Conservation (phyloP, 2,329 filamentous ascomycete genomes). For the Cladosporium velox region DNA sequence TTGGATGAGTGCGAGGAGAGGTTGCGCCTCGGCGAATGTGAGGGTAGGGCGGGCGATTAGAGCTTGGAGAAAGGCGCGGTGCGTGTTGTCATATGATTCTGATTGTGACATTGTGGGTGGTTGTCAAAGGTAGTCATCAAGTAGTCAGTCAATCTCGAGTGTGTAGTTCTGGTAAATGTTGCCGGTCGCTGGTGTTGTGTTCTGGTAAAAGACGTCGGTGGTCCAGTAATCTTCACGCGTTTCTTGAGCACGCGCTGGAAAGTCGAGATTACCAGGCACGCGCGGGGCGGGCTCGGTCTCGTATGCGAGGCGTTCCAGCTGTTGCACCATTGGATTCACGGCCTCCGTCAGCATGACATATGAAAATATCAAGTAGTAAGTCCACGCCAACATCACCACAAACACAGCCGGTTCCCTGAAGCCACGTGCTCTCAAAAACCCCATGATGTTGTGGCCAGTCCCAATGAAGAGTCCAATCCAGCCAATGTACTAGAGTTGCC, state of each 20-base stretch:
- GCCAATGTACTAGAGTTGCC: background rate
- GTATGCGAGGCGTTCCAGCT: background rate
- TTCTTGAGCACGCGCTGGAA: background rate
- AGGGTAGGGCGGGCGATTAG: slow-evolving; percentile 77
- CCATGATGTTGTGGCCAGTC: background rate
- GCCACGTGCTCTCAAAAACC: background rate
- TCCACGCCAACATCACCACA: background rate
- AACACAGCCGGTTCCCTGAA: background rate
- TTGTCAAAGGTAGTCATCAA: background rate
- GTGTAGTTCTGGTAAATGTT: background rate
- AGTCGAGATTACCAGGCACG: background rate
- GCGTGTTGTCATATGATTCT: slow-evolving; percentile 59
- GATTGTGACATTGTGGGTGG: background rate
- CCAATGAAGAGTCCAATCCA: background rate
- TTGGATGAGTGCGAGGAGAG: slow-evolving; percentile 74
- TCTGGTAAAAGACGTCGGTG: background rate
- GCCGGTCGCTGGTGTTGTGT: background rate
- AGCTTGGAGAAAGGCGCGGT: slow-evolving; percentile 88
- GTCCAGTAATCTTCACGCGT: background rate
- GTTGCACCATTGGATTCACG: background rate
- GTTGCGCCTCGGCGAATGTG: slow-evolving; percentile 71
- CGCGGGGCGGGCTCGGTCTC: background rate
- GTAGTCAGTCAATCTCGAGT: background rate
- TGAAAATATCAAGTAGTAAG: background rate
- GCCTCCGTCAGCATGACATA: background rate